A percentile compares a stretch with the other conserved stretches of the same genome.
These are phyloP conservation scores for Penicillium freii DNA, from an alignment of 2,329 filamentous ascomycete genomes.

Conservation along the genomic window DNA sequence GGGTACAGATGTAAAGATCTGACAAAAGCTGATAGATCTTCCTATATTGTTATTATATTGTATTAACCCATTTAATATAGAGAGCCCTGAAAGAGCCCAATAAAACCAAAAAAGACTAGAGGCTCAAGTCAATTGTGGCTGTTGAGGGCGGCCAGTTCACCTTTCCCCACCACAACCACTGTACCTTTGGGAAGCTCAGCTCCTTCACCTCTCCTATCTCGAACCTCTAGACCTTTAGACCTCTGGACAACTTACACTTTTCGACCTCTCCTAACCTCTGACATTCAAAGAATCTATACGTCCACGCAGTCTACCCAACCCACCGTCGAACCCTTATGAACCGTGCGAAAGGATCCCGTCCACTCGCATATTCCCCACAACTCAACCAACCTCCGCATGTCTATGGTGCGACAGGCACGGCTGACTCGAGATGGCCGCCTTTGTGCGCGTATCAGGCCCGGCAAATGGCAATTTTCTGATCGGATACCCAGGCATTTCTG, in stretches of 20 bases:
- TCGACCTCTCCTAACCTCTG: background rate
- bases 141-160: background rate
- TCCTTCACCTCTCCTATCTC: slow-evolving; percentile 5
- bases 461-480: slow-evolving; percentile 96
- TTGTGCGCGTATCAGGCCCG: slow-evolving; percentile 93
- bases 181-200: slow-evolving; percentile 5
- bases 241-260: background rate
- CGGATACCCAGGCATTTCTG: slow-evolving; percentile 96
- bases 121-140: background rate
- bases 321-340: slow-evolving; percentile 26
- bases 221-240: background rate
- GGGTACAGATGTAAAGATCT: background rate
- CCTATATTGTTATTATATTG: background rate
- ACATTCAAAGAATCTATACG: background rate
- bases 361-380: slow-evolving; percentile 30
- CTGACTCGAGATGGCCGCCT: slow-evolving; percentile 62
- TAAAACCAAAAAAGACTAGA: background rate
- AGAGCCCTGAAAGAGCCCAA: background rate
- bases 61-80: background rate
- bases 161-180: slow-evolving; percentile 8
- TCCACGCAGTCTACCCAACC: background rate
- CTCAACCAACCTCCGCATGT: slow-evolving; percentile 30
- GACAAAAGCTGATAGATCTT: background rate
- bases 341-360: slow-evolving; percentile 22
- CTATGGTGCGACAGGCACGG: slow-evolving; percentile 42